Evolutionary conservation across 164 flowering plant genomes (phyloP).

Genomic region (Vitis labrusca): DNA sequence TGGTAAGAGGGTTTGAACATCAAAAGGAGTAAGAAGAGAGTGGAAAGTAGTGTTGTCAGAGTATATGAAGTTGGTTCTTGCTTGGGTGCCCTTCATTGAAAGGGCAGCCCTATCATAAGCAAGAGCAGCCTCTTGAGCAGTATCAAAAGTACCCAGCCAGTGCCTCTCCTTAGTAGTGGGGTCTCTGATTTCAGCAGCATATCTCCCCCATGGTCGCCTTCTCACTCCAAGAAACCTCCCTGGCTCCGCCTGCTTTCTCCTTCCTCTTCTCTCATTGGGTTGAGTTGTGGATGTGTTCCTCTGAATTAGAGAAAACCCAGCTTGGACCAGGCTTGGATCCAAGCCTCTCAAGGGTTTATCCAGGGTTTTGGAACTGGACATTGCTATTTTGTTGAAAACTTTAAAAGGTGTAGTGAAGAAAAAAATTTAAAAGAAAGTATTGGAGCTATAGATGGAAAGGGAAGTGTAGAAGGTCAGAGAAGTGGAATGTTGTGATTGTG

Average conservation of each 20-base stretch:
- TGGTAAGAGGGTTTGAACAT: constrained; percentile 35
- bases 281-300: constrained; percentile 40
- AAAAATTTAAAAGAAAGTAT: not conserved
- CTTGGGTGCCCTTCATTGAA: constrained; percentile 90
- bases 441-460: not conserved
- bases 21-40: constrained; percentile 48
- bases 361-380: constrained; percentile 42
- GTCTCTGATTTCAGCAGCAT: constrained; percentile 95
- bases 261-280: constrained; percentile 60
- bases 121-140: constrained; percentile 96
- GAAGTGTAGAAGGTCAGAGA: constrained; percentile 1
- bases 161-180: constrained; percentile 93
- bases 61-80: constrained; percentile 91
- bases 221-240: constrained; percentile 92
- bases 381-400: constrained; percentile 18
- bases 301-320: constrained; percentile 55
- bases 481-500: not conserved
- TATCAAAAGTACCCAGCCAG: constrained; percentile 97
- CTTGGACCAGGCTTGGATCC: constrained; percentile 22
- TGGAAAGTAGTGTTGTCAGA: constrained; percentile 46
- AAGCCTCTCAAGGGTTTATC: constrained; percentile 30
- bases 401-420: no score
- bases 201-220: constrained; percentile 92
- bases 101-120: constrained; percentile 98
- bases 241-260: constrained; percentile 76